Evolutionary conservation across 495 filamentous ascomycete genomes (phyloP).

Genomic region (Parachaetomium inaequale): DNA sequence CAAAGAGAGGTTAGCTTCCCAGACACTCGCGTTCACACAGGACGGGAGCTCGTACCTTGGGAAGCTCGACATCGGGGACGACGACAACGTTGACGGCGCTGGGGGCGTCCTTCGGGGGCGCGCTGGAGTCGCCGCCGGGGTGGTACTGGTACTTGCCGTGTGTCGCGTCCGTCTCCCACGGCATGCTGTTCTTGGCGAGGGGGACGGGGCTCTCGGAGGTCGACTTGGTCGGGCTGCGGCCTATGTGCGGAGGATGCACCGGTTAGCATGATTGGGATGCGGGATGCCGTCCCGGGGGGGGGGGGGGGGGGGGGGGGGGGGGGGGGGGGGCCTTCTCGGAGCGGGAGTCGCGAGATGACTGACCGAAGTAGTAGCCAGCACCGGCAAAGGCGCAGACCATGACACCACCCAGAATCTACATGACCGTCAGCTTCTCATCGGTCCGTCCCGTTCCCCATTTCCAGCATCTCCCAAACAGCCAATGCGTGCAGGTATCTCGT

Average conservation of each 20-base stretch:
- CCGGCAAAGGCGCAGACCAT: conserved; percentile 86
- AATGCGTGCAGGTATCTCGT: background rate
- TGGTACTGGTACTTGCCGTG: conserved; percentile 85
- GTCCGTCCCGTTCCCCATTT: conserved; percentile 20
- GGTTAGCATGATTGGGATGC: background rate
- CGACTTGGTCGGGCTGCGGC: conserved; percentile 78
- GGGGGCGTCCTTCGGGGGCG: conserved; percentile 79
- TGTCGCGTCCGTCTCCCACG: conserved; percentile 70
- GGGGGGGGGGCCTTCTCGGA: too few relatives aligned
- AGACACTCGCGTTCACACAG: background rate
- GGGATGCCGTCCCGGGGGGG: background rate
- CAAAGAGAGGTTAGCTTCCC: conserved; percentile 21
- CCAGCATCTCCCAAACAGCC: background rate
- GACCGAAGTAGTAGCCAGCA: conserved; percentile 84
- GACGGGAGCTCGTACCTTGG: conserved; percentile 62
- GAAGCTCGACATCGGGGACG: conserved; percentile 85
- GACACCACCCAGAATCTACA: conserved; percentile 80
- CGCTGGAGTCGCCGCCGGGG: conserved; percentile 76
- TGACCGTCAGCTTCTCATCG: background rate
- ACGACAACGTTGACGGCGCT: conserved; percentile 92
- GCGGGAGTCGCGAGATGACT: conserved; percentile 12
- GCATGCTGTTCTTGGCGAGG: conserved; percentile 72
- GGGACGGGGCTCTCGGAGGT: conserved; percentile 76
- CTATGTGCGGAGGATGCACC: conserved; percentile 44
- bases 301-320: too few relatives aligned